phyloP scores from a whole-genome alignment of 129 eudicot species.

The Heracleum sosnowskyi region DNA sequence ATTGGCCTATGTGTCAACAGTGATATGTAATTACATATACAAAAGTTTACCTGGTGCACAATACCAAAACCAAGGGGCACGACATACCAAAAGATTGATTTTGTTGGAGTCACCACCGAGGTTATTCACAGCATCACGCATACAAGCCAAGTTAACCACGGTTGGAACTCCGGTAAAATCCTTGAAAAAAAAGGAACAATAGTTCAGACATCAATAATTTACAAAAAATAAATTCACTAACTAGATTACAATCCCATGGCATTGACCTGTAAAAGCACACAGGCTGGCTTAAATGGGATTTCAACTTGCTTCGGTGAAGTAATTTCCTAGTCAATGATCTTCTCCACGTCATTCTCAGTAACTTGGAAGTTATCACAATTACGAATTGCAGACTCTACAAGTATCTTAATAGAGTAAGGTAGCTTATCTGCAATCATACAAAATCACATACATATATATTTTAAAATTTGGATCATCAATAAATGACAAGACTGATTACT shows the following conservation, averaged over 20 bases:
- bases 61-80: constrained; percentile 99
- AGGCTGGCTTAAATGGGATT: no score
- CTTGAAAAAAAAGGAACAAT: constrained; percentile 30
- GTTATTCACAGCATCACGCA: constrained; percentile 94
- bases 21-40: not conserved
- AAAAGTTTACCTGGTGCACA: constrained; percentile 86
- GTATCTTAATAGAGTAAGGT: constrained; percentile 84
- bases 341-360: constrained; percentile 79
- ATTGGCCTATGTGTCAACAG: no score
- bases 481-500: not conserved
- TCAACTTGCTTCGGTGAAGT: no score
- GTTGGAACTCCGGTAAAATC: constrained; percentile 99
- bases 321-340: no score
- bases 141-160: constrained; percentile 95
- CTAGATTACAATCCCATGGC: no score
- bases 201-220: not conserved
- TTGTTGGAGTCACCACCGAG: constrained; percentile 85
- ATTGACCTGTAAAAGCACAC: no score
- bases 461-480: not conserved
- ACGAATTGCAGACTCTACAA: constrained; percentile 91
- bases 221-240: not conserved
- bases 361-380: constrained; percentile 97
- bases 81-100: constrained; percentile 97
- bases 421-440: constrained; percentile 57
- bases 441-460: not conserved